phyloP scores from a whole-genome alignment of 2,329 filamentous ascomycete genomes.

The Trichoderma breve region DNA sequence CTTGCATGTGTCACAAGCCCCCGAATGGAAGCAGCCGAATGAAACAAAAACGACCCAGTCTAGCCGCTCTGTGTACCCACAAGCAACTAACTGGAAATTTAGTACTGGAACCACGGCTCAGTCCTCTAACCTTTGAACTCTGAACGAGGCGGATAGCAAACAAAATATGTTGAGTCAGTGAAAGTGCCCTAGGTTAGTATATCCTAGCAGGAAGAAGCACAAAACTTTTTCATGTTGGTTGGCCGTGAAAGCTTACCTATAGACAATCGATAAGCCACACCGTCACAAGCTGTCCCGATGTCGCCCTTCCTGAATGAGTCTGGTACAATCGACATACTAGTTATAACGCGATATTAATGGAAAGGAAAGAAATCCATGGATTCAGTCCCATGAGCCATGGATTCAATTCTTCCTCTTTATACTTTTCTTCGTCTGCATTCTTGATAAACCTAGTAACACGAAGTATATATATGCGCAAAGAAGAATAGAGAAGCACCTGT shows the following conservation, averaged over 20 bases:
- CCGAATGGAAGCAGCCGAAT: neutral
- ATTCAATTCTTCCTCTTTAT: neutral
- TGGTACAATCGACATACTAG: neutral
- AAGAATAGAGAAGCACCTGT: neutral
- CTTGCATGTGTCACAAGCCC: neutral
- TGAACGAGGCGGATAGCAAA: neutral
- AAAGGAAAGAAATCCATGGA: neutral
- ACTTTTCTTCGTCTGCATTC: neutral
- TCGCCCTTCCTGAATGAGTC: neutral
- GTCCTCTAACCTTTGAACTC: no score
- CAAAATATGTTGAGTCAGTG: neutral
- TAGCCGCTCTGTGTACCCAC: neutral
- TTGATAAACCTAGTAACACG: neutral
- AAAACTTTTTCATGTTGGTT: rapidly evolving
- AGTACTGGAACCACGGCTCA: no score
- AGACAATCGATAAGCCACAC: neutral
- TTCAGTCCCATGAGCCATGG: neutral
- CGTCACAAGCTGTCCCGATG: neutral
- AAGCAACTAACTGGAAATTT: neutral
- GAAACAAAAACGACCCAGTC: neutral
- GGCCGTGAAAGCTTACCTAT: no score
- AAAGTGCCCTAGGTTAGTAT: neutral
- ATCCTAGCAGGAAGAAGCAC: neutral
- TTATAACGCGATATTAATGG: neutral
- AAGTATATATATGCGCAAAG: neutral